Evolutionary conservation across 108 stramenopile genomes (phyloP), one percentile per base, ranked within the genome.

Genomic region (Phaeodactylum tricornutum): DNA sequence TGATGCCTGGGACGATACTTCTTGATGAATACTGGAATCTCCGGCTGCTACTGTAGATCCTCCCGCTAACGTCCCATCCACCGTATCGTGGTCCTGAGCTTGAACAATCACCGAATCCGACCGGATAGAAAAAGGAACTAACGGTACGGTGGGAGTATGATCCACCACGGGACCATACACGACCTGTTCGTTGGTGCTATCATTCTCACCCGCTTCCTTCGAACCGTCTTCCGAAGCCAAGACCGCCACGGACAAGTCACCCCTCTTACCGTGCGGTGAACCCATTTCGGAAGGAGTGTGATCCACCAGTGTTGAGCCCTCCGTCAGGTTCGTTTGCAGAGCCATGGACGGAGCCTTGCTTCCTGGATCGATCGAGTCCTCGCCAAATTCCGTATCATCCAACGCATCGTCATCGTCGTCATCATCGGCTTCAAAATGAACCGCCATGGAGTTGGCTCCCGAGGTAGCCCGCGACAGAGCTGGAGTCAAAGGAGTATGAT

Each of bases 141-240:
- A 24, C 2, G 45, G 55, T 25, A 61, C 56, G 20, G 55, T 17
- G 9, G 69, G 69, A 23, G 69, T 70, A 25, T 59, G 62, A 29
- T 70, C 69, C 6, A 70, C 69, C 41, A 70, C 44, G n/a, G 51
- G 56, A 1, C 69, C 69, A 36, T 47, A 70, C 36, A 26, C 49
- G 27, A 28, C 22, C 9, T 36, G 22, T 25, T 22, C 36, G 12
- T 44, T 48, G 8, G 19, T 29, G 5, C 47, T 54, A 19, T 47
- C 48, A 21, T 59, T 34, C 14, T 62, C 57, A 34, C 54, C 58
- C 5, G 57, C 64, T 32, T 36, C 20, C 23, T 48, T 41, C 7
- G 24, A 25, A n/a, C n/a, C 12, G 11, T 24, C 43, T 8, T 20
- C 37, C 1, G 23, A 26, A 11, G 53, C 47, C 8, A 33, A 17